phyloP scores from a whole-genome alignment of 345 rosid genomes.

The Rhodamnia argentea region DNA sequence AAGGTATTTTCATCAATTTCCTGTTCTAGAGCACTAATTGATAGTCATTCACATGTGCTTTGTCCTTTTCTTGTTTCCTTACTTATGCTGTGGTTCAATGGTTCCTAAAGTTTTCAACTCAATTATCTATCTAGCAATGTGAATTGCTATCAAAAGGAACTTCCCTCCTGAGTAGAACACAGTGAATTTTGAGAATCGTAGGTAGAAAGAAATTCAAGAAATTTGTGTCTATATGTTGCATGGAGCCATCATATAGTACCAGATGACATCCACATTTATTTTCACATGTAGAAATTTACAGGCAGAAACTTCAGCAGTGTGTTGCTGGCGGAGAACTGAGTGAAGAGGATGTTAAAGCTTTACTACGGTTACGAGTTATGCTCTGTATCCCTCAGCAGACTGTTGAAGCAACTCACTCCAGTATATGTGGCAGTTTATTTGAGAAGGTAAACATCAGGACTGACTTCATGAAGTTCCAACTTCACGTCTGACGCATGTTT shows the following conservation, averaged over 20 bases:
- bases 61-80: background rate
- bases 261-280: background rate
- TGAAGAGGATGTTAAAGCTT: conserved; percentile 66
- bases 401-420: conserved; percentile 78
- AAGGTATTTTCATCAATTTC: conserved; percentile 40
- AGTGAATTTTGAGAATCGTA: background rate
- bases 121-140: background rate
- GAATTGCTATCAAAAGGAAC: background rate
- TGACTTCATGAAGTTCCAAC: background rate
- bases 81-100: background rate
- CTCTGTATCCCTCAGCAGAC: conserved; percentile 91
- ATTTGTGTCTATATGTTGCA: background rate
- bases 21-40: background rate
- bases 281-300: conserved; percentile 56
- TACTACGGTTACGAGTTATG: conserved; percentile 70
- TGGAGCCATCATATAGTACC: background rate
- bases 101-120: background rate
- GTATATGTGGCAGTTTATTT: conserved; percentile 89
- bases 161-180: background rate
- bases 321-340: conserved; percentile 75
- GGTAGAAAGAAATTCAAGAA: background rate
- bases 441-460: conserved; percentile 49
- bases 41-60: background rate
- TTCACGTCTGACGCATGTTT: background rate
- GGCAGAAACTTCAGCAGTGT: conserved; percentile 92